These are phyloP conservation scores for Petunia secreta DNA, from an alignment of 257 asterid species.

Conservation along the genomic window DNA sequence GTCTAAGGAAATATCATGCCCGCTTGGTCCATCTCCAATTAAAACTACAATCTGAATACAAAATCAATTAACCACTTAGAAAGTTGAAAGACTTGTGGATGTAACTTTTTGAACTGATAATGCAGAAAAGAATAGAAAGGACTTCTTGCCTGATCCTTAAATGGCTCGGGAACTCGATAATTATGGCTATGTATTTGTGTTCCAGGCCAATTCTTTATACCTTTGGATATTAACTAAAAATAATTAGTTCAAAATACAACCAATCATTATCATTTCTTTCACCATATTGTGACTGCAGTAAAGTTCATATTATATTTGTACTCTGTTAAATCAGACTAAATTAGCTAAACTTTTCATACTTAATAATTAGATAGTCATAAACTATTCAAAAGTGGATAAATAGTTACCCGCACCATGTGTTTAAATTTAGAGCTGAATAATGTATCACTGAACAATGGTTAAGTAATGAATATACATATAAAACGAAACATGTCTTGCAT, in stretches of 20 bases:
- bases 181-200: constrained; percentile 71
- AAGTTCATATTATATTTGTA: not conserved
- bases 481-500: no score
- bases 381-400: no score
- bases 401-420: no score
- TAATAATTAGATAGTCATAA: no score
- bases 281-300: not conserved
- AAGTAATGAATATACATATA: not conserved
- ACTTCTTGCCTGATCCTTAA: constrained; percentile 46
- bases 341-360: not conserved
- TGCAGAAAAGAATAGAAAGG: not conserved
- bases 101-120: not conserved
- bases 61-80: not conserved
- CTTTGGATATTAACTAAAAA: constrained; percentile 32
- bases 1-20: constrained; percentile 54
- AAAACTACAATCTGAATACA: constrained; percentile 59
- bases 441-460: no score
- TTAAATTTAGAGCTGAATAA: no score
- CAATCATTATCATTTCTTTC: not conserved
- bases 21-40: constrained; percentile 65
- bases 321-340: not conserved
- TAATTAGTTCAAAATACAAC: constrained; percentile 1
- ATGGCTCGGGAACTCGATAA: constrained; percentile 63
- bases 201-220: constrained; percentile 65
- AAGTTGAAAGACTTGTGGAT: not conserved